These are phyloP conservation scores for Tulasnella sp. DNA, from an alignment of 768 basidiomycete genomes.

Conservation along the genomic window DNA sequence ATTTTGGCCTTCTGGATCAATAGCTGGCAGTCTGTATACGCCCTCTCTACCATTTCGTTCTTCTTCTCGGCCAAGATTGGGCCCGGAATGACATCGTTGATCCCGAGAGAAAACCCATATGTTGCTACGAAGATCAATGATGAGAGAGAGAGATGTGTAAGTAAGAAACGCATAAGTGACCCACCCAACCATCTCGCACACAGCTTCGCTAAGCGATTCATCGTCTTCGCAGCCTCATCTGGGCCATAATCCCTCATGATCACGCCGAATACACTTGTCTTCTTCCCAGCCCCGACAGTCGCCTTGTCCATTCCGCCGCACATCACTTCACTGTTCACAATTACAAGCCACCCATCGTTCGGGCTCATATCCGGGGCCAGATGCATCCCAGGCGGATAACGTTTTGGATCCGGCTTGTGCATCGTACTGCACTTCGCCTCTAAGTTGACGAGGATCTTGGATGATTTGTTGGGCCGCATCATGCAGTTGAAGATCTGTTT, in stretches of 20 bases:
- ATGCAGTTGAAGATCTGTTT: slow-evolving; percentile 98
- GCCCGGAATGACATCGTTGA: slow-evolving; percentile 97
- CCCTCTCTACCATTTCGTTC: slow-evolving; percentile 73
- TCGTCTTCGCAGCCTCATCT: slow-evolving; percentile 85
- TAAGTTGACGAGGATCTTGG: slow-evolving; percentile 81
- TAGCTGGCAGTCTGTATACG: slow-evolving; percentile 78
- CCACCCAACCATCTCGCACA: slow-evolving; percentile 86
- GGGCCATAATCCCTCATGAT: slow-evolving; percentile 95
- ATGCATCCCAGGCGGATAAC: slow-evolving; percentile 46
- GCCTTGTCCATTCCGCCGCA: slow-evolving; percentile 99
- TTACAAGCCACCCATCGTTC: slow-evolving; percentile 95
- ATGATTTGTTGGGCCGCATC: slow-evolving; percentile 84
- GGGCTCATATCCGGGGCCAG: slow-evolving; percentile 78
- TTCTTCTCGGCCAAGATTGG: slow-evolving; percentile 70
- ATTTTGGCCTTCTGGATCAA: slow-evolving; percentile 84
- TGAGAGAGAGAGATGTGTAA: slow-evolving; percentile 14
- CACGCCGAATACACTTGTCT: slow-evolving; percentile 97
- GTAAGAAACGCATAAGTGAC: slow-evolving; percentile 22
- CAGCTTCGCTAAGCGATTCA: slow-evolving; percentile 93
- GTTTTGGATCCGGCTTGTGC: slow-evolving; percentile 55
- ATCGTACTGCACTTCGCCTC: slow-evolving; percentile 92
- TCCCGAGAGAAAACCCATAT: slow-evolving; percentile 93
- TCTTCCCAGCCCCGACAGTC: slow-evolving; percentile 95
- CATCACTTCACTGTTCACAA: slow-evolving; percentile 98
- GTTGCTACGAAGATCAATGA: slow-evolving; percentile 56